Base-by-base conservation (phyloP, 345 rosid species). In the Ceriops zippeliana region DNA sequence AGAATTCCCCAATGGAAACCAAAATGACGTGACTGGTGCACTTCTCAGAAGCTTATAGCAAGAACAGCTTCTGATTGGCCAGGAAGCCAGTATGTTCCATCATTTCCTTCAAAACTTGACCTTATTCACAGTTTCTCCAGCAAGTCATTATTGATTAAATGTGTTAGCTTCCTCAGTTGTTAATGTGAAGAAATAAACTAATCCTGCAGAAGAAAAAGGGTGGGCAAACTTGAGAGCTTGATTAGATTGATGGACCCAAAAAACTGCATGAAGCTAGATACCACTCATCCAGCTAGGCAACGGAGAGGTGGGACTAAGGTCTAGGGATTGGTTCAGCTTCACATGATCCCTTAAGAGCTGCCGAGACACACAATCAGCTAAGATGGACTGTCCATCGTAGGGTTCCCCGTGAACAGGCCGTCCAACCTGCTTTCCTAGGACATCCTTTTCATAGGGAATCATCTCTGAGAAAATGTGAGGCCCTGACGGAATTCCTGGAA, bases 281-380 rank as follows among this genome's bases (percentile, higher is more conserved):
- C 82, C 84, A 46, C 70, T 62, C 30, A 62, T 69, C 65, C 80
- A 65, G 63, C 70, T 58, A n/a, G 76, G 85, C 61, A 76, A 76
- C 59, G 81, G 75, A 62, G 85, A 62, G 56, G 63, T 76, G 47
- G 82, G 84, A 68, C 86, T 82, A 19, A 84, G 81, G 72, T 84
- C 85, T 52, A 86, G 70, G 52, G 83, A 65, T 9, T 82, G 81
- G 61, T 62, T 71, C 73, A 74, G 69, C 71, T 75, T 77, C 61
- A 66, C 76, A 32, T 75, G 84, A 75, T 86, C 88, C 79, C 78
- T 76, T 66, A 80, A 68, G 57, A 89, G 82, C 75, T 81, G 88
- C 60, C 78, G 82, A 69, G 86, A 81, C 31, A 86, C 88, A 3
- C 86, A 78, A 63, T 82, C 85, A 26, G 85, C 87, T 74, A 79